Evolutionary conservation across 305 asterid genomes (phyloP), one percentile per base, ranked within the genome.

Genomic region (Fraxinus angustifolia): DNA sequence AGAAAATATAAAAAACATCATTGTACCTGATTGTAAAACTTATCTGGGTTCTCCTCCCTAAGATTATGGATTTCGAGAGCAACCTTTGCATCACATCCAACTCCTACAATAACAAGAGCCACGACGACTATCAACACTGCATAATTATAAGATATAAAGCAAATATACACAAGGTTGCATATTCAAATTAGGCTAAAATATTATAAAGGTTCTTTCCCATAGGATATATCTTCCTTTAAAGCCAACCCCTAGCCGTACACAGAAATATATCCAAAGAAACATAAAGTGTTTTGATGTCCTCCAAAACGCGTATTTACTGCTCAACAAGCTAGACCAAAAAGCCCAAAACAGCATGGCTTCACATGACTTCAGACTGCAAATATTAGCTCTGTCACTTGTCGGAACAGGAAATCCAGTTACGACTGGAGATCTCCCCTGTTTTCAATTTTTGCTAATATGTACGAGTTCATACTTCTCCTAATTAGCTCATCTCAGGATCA

Each of bases 61-160:
- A 96, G 82, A 87, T 96, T 96, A 86, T 96, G 99, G 81, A 96
- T 94, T 80, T 96, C 98, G 81, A 96, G 84, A 84, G 99, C 98
- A 88, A 96, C 99, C 90, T 96, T 96, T 70, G 99, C 99, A 93
- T 96, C 99, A 53, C 98, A 96, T 79, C 99, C 99, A 83, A 96
- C 98, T 86, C 99, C 99, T 96, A 87, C 78, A 89, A 79, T 50
- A 79, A 33, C 40, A 84, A 45, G 58, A 31, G n/a, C 50, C 74
- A 80, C 67, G 26, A 17, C 78, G 65, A 14, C 40, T 34, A 26
- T 85, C 56, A 62, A 78, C 70, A 78, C 16, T 67, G 19, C 75
- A 53, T 53, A 53, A 53, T 53, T n/a, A 53, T 53, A 53, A 53
- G 65, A 53, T n/a, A 53, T 53, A n/a, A 53, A 53, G 65, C 65